Percentiles rank a stretch among this genome's conserved stretches.
Conservation (phyloP, 441 rosid genomes). For the Isatis lusitanica region DNA sequence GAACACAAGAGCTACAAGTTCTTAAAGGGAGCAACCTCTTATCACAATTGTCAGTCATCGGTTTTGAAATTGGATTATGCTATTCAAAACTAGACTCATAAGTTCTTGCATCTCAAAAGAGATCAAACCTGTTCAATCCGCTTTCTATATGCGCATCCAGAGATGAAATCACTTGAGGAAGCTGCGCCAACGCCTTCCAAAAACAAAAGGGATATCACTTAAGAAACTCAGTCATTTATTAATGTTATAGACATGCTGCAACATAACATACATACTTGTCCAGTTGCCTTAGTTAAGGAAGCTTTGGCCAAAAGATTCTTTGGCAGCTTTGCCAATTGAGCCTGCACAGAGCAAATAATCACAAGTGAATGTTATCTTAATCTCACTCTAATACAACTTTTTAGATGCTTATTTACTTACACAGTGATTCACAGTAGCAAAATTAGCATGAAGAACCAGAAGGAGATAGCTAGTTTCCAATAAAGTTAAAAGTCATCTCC, state of each 20-base stretch:
- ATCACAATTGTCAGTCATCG: neutral
- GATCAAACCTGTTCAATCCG: constrained; percentile 30
- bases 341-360: constrained; percentile 5
- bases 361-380: neutral
- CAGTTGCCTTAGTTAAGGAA: constrained; percentile 38
- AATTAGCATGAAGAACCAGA: neutral
- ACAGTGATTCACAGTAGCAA: neutral
- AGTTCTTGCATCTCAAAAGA: neutral
- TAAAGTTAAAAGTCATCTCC: neutral
- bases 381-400: neutral
- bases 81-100: neutral
- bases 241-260: neutral
- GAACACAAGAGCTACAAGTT: constrained; percentile 6
- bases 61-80: neutral
- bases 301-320: constrained; percentile 36
- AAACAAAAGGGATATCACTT: neutral
- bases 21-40: neutral
- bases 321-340: constrained; percentile 35
- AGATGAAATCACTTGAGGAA: constrained; percentile 39
- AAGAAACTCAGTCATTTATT: neutral
- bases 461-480: neutral
- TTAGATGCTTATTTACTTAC: neutral
- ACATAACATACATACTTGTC: constrained; percentile 33
- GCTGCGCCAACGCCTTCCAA: constrained; percentile 27
- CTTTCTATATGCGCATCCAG: constrained; percentile 40